Percentiles rank a stretch among this genome's conserved stretches.
These are phyloP conservation scores for Salvia sclarea DNA, from an alignment of 305 asterid species.

Conservation along the genomic window DNA sequence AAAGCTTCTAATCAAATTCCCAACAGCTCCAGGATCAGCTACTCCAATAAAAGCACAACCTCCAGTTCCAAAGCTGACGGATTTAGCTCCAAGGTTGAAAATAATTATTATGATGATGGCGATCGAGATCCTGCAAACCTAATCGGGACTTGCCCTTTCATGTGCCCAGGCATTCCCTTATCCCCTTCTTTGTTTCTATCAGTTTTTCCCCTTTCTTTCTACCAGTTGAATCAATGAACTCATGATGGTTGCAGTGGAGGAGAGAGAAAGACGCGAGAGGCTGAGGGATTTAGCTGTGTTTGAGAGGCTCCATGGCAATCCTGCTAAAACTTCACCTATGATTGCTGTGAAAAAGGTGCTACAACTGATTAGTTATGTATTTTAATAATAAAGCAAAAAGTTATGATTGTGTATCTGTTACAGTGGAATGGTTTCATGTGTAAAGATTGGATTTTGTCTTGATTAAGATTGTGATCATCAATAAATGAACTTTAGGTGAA, in stretches of 20 bases:
- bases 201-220: background rate
- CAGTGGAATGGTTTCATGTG: background rate
- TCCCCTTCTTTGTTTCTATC: conserved; percentile 2
- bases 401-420: conserved; percentile 3
- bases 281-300: conserved; percentile 87
- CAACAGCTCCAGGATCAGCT: conserved; percentile 19
- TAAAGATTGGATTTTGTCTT: background rate
- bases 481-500: background rate
- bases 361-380: background rate
- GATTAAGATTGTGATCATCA: background rate
- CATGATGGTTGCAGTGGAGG: conserved; percentile 58
- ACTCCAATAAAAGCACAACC: conserved; percentile 23
- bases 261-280: conserved; percentile 81
- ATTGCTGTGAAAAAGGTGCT: conserved; percentile 92
- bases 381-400: background rate
- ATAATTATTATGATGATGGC: conserved; percentile 30
- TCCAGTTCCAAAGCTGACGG: conserved; percentile 20
- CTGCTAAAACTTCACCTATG: conserved; percentile 63
- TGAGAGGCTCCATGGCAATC: conserved; percentile 88
- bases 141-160: conserved; percentile 76
- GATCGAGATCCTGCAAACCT: conserved; percentile 40
- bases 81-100: conserved; percentile 1
- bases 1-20: conserved; percentile 34
- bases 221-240: conserved; percentile 9
- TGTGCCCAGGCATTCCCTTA: conserved; percentile 71